These are phyloP conservation scores for Earliella scabrosa DNA, from an alignment of 1,284 basidiomycete species.

Conservation along the genomic window DNA sequence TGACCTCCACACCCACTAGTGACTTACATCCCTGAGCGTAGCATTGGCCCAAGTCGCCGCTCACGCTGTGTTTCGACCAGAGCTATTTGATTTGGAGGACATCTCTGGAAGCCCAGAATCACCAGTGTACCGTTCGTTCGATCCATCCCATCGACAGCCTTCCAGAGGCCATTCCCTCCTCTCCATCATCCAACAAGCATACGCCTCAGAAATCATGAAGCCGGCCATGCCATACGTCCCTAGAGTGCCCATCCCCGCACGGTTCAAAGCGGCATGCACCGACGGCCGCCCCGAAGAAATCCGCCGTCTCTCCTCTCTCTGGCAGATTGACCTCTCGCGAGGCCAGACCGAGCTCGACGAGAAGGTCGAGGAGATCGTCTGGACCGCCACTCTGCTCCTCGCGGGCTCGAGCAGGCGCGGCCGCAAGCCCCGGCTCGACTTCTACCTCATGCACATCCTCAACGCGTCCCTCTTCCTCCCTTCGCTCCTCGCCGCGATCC, in stretches of 20 bases:
- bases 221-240: conserved; percentile 60
- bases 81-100: conserved; percentile 36
- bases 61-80: conserved; percentile 40
- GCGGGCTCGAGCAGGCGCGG: conserved; percentile 56
- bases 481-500: conserved; percentile 46
- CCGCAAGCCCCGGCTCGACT: conserved; percentile 60
- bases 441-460: conserved; percentile 75
- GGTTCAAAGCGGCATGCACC: conserved; percentile 38
- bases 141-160: conserved; percentile 22
- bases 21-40: conserved; percentile 19
- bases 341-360: conserved; percentile 44
- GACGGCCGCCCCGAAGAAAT: conserved; percentile 52
- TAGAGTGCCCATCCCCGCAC: conserved; percentile 43
- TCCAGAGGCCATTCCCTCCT: conserved; percentile 45
- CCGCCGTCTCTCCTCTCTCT: conserved; percentile 50
- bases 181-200: conserved; percentile 55
- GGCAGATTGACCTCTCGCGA: conserved; percentile 46
- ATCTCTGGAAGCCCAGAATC: conserved; percentile 3
- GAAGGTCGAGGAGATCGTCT: conserved; percentile 58
- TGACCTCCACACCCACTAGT: background rate
- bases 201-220: conserved; percentile 53
- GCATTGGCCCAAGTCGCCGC: conserved; percentile 62
- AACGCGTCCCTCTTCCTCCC: conserved; percentile 67
- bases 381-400: conserved; percentile 55
- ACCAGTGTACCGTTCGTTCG: background rate